Conservation (phyloP, 78 protist genomes). For the Pirum gemmata region DNA sequence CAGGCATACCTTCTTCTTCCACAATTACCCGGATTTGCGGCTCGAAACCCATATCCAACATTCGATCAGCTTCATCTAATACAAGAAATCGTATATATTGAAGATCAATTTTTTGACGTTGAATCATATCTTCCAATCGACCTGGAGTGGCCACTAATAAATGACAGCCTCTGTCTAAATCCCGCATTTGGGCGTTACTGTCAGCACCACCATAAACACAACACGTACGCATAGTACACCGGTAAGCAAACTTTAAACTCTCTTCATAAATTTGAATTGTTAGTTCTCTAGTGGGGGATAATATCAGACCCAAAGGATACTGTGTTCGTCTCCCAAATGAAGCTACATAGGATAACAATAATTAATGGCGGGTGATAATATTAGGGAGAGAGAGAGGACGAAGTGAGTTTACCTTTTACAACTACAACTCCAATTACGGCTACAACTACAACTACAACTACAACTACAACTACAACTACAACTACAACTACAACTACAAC, state of each 20-base stretch:
- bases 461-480: too few species aligned
- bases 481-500: too few species aligned
- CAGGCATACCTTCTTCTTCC: slow-evolving; percentile 78
- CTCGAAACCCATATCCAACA: slow-evolving; percentile 99
- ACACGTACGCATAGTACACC: slow-evolving; percentile 62
- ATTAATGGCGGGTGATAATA: too few species aligned
- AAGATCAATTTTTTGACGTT: slow-evolving; percentile 77
- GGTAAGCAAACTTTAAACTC: slow-evolving; percentile 81
- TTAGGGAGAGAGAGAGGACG: too few species aligned
- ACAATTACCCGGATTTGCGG: slow-evolving; percentile 93
- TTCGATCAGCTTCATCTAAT: slow-evolving; percentile 98
- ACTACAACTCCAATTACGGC: too few species aligned
- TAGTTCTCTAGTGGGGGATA: slow-evolving; percentile 98
- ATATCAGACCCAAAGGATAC: slow-evolving; percentile 74
- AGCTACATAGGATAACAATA: too few species aligned
- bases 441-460: too few species aligned
- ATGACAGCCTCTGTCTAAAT: slow-evolving; percentile 88
- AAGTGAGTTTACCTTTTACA: too few species aligned
- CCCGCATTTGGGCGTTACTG: slow-evolving; percentile 74
- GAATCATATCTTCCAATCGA: slow-evolving; percentile 86
- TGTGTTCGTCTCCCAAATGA: slow-evolving; percentile 24
- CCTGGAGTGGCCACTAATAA: slow-evolving; percentile 96
- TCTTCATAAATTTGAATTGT: slow-evolving; percentile 85
- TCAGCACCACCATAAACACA: slow-evolving; percentile 97
- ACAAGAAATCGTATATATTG: slow-evolving; percentile 61